These are phyloP conservation scores for Saccharomyces hybrid DNA, from an alignment of 1,139 yeast genomes.

Conservation along the genomic window DNA sequence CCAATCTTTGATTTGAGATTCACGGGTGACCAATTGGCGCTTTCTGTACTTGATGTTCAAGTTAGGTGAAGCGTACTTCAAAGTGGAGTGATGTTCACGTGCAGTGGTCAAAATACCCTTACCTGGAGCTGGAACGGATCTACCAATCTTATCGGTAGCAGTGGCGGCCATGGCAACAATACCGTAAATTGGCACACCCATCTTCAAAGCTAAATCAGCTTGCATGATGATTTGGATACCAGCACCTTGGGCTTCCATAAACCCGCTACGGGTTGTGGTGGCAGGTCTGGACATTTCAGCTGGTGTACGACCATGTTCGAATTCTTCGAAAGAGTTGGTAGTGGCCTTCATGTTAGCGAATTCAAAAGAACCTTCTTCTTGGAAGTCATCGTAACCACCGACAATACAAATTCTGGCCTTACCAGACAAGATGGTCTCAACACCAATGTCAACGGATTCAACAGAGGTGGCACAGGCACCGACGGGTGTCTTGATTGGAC, in stretches of 20 bases:
- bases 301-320: conserved; percentile 95
- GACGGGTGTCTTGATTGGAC: conserved; percentile 98
- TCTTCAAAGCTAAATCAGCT: conserved; percentile 84
- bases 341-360: conserved; percentile 99
- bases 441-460: conserved; percentile 93
- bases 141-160: conserved; percentile 96
- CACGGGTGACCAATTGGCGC: conserved; percentile 79
- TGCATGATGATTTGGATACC: conserved; percentile 97
- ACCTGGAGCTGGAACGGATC: conserved; percentile 99
- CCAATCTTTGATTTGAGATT: conserved; percentile 74
- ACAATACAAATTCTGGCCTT: conserved; percentile 93
- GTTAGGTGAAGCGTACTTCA: conserved; percentile 74
- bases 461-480: conserved; percentile 99
- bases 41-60: conserved; percentile 89
- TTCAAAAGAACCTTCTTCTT: conserved; percentile 96
- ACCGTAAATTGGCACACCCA: conserved; percentile 99
- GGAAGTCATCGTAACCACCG: conserved; percentile 99
- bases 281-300: conserved; percentile 98
- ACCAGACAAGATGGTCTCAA: conserved; percentile 84
- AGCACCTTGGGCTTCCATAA: conserved; percentile 99
- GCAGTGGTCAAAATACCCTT: conserved; percentile 98
- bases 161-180: conserved; percentile 90
- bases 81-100: conserved; percentile 79
- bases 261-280: conserved; percentile 91
- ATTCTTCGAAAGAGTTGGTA: conserved; percentile 76